These are phyloP conservation scores for Rhodomyrtus psidioides DNA, from an alignment of 441 rosid species.

Conservation along the genomic window DNA sequence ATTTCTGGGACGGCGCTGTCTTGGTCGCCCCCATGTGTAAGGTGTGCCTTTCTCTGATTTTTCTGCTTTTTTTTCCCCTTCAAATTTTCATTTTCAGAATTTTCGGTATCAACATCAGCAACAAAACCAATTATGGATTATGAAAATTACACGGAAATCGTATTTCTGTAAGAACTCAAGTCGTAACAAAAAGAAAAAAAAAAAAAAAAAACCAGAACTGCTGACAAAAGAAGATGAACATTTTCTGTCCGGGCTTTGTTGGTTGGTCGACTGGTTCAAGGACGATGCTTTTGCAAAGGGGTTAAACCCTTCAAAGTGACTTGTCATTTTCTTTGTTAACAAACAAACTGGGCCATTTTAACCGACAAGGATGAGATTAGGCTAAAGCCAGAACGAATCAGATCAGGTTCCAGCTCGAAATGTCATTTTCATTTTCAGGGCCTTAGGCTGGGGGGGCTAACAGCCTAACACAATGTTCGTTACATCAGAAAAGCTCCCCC, in stretches of 20 bases:
- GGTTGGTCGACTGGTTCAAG: neutral
- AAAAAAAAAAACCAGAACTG: neutral
- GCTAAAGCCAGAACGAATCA: neutral
- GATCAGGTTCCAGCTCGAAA: neutral
- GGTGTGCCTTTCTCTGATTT: slow-evolving; percentile 30
- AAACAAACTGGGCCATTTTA: neutral
- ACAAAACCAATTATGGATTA: no score
- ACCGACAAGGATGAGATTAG: neutral
- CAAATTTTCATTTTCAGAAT: neutral
- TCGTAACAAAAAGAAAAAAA: neutral
- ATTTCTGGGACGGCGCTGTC: slow-evolving; percentile 80
- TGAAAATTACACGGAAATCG: no score
- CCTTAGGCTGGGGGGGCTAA: neutral
- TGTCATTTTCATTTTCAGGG: neutral
- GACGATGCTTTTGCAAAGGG: neutral
- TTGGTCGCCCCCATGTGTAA: slow-evolving; percentile 94
- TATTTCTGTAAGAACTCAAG: neutral
- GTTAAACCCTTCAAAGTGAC: no score
- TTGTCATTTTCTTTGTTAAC: neutral
- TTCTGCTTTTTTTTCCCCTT: neutral
- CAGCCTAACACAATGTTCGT: neutral
- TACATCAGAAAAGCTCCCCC: neutral
- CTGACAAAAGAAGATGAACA: neutral
- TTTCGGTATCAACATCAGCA: no score
- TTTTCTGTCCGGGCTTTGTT: neutral